Base-by-base conservation (phyloP, 2,329 filamentous ascomycete genomes). In the Macrophomina tecta region DNA sequence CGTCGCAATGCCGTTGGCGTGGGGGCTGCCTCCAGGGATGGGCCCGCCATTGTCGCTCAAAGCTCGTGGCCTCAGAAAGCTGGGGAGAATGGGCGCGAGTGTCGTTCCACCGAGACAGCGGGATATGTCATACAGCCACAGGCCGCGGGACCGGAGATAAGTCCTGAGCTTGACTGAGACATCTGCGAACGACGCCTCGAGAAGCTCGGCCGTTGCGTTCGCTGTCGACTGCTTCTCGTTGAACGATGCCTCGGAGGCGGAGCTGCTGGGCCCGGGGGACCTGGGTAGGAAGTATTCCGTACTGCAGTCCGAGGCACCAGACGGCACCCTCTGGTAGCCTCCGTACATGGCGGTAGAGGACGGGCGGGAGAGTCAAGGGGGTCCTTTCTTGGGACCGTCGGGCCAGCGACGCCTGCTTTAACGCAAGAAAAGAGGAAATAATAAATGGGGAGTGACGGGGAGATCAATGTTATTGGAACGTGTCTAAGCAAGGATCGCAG, bases 311-410 rank as follows among this genome's bases (percentile, higher is more conserved):
- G 48, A 49, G 23, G 23, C 34, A 32, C 51, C 63, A 12, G 51
- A 56, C 14, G 63, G 52, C 40, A 65, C 51, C 32, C 63, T 30
- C 14, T 56, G 63, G 63, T 65, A 65, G 18, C 53, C 63, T 14
- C 53, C 51, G 18, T 56, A 48, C 63, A 65, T 65, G 30, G 58
- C 36, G 51, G 42, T 14, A 40, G 34, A 18, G 38, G 23, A 36
- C 12, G 38, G 12, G 40, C 42, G 30, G 23, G 32, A 32, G 18
- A 40, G 32, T n/a, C 16, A 12, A n/a, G 28, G n/a, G 12, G 40
- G 23, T 23, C 9, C 9, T 5, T 32, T 48, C 28, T 16, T 23
- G 30, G 40, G 28, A 28, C 28, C 18, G n/a, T 34, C n/a, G 16
- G 38, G 51, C 28, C n/a, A 36, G 36, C 23, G 36, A 64, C 38